Conservation (phyloP, 78 protist species). For the Dictyostelium firmibasis region DNA sequence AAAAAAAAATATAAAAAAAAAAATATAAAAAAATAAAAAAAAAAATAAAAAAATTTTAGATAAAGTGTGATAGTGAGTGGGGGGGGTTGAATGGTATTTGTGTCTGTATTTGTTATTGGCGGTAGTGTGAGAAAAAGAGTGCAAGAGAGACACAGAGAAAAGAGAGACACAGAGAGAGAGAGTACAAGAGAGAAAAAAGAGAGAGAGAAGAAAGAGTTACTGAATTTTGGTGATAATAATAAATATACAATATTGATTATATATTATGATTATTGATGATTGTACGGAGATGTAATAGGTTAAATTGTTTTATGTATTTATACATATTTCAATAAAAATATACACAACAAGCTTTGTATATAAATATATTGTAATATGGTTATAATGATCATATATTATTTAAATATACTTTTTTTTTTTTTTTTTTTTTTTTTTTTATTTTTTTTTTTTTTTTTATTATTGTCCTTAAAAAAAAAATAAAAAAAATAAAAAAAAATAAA, state of each 20-base stretch:
- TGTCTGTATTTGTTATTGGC: not conserved
- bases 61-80: not conserved
- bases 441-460: too few species aligned
- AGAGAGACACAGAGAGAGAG: not conserved
- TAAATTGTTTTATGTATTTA: not conserved
- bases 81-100: not conserved
- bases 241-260: not conserved
- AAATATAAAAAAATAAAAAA: too few species aligned
- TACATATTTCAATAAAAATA: not conserved
- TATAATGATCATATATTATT: not conserved
- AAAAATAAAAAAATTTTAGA: not conserved
- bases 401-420: too few species aligned
- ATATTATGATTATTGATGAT: not conserved
- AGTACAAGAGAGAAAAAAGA: not conserved
- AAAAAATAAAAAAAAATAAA: too few species aligned
- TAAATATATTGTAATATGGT: not conserved
- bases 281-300: not conserved
- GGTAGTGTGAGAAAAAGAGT: not conserved
- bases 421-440: too few species aligned
- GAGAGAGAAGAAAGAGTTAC: not conserved
- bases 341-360: not conserved
- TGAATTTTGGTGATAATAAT: not conserved
- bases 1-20: too few species aligned
- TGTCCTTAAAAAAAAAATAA: too few species aligned
- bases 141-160: not conserved